Evolutionary conservation across 352 stramenopile genomes (phyloP), one percentile per base, ranked within the genome.

Genomic region (Pythium insidiosum): DNA sequence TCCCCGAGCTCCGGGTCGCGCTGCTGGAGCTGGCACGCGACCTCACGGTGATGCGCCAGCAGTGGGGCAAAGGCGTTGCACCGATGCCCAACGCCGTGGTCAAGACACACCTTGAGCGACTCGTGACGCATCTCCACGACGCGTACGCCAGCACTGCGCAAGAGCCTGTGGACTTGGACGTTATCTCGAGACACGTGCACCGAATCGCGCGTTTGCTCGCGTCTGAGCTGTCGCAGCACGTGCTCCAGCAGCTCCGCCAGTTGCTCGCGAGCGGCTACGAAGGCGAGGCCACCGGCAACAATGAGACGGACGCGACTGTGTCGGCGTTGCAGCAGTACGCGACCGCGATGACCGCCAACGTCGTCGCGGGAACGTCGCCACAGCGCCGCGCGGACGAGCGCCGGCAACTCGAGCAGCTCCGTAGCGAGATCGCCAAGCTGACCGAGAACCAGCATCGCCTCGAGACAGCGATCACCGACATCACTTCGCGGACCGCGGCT

Each of bases 11-110:
- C 23, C 78, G 78, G 7, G 68, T 88, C 3, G 82, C 71, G 23
- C 47, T 91, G 3, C 51, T 91, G 5, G 78, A 91, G 46, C 46
- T 91, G 26, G 78, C 69, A 4, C 67, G 68, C 3, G 88, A 86
- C 43, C 56, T 91, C 18, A 79, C 84, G n/a, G 12, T 75, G 19
- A 51, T 88, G 10, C 73, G 79, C 16, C 63, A 84, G 21, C 60
- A 66, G 18, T 82, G 72, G 68, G 68, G 76, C 35, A 79, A 77
- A 31, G 73, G 63, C 18, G 49, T 65, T 20, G 28, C 34, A 2
- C 57, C 63, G 38, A 61, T 55, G 4, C 36, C 77, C 18, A 85
- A 87, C 39, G 53, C 63, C 0, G 54, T 85, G 7, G 73, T 82
- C 13, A 73, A 69, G 35, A 64, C 73, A 12, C 77, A 88, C 47